Percentiles rank a stretch among this genome's conserved stretches.
phyloP scores from a whole-genome alignment of 805 yeast species.

The Candida tibetensis region DNA sequence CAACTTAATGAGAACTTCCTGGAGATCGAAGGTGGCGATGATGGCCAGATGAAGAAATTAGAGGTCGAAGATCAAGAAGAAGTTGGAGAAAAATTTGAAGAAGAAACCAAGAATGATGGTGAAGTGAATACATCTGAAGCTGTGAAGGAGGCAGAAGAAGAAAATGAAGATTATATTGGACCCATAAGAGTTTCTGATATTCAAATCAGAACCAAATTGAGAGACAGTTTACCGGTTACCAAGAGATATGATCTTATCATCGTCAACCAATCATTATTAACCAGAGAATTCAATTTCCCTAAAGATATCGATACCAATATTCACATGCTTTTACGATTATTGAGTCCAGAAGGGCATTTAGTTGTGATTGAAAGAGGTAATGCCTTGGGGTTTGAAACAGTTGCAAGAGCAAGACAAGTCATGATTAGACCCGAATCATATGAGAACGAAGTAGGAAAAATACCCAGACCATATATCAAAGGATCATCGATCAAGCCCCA shows the following conservation, averaged over 20 bases:
- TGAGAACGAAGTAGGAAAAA: constrained; percentile 53
- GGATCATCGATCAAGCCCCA: constrained; percentile 47
- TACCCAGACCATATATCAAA: constrained; percentile 66
- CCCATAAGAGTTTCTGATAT: constrained; percentile 57
- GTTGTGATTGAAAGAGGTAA: constrained; percentile 86
- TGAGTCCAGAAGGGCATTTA: constrained; percentile 77
- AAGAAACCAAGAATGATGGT: constrained; percentile 5
- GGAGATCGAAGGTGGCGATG: constrained; percentile 13
- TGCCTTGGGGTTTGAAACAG: constrained; percentile 81
- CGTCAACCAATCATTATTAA: constrained; percentile 73
- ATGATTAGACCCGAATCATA: constrained; percentile 81
- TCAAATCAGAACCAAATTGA: constrained; percentile 52
- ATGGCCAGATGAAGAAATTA: constrained; percentile 20
- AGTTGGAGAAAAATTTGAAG: background rate
- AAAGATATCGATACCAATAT: constrained; percentile 68
- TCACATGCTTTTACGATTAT: constrained; percentile 53
- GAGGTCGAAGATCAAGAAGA: constrained; percentile 1
- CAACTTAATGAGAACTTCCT: constrained; percentile 49
- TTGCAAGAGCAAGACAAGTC: constrained; percentile 87
- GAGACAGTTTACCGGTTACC: constrained; percentile 50
- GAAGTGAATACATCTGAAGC: constrained; percentile 3
- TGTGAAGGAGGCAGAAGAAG: constrained; percentile 7
- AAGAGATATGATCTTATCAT: constrained; percentile 77
- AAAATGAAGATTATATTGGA: constrained; percentile 25
- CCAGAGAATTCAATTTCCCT: constrained; percentile 60